Evolutionary conservation across 2,329 filamentous ascomycete species (phyloP), one percentile per base, ranked within the genome.

Genomic region (Cladophialophora chaetospira): DNA sequence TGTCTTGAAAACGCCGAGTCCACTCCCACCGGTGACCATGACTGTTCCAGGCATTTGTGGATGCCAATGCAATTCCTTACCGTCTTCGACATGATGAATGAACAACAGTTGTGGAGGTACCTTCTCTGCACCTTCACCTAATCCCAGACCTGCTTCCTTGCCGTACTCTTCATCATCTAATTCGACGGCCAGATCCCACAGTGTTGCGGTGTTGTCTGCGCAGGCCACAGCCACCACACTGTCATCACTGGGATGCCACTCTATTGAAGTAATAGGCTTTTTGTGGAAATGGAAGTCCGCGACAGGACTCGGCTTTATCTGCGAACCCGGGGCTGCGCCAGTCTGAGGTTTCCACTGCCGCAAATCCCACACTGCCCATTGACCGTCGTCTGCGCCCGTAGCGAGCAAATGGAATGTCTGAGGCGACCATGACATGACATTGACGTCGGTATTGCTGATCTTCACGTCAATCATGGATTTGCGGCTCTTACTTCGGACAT

Each of bases 191-290:
- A 99, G 74, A 82, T 99, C 94, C 94, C 94, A 97, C 28, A 97
- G 77, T 1, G 94, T 97, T 28, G 97, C 84, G 0, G 93, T 97
- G 75, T 92, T 93, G 73, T 99, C 94, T 42, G 88, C 94, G 0
- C 91, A 90, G 19, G 90, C 93, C 38, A 97, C 91, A 2, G 91
- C 89, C 13, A 99, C 85, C 68, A 97, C 95, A 71, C 89, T 95
- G 79, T 99, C 93, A 69, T 99, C 94, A 1, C 90, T 93, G 2
- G 94, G 93, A 73, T 97, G 93, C 93, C 94, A 99, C 77, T 97
- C 92, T 35, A 99, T 83, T 65, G 88, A 91, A 5, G 94, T 99
- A 67, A 99, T 91, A 67, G 96, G 94, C 74, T 97, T 91, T 74
- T 91, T 93, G 81, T 99, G 92, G 79, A 96, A 97, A 69, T 86